phyloP scores from a whole-genome alignment of 805 yeast genomes.

The Saitoella complicata region DNA sequence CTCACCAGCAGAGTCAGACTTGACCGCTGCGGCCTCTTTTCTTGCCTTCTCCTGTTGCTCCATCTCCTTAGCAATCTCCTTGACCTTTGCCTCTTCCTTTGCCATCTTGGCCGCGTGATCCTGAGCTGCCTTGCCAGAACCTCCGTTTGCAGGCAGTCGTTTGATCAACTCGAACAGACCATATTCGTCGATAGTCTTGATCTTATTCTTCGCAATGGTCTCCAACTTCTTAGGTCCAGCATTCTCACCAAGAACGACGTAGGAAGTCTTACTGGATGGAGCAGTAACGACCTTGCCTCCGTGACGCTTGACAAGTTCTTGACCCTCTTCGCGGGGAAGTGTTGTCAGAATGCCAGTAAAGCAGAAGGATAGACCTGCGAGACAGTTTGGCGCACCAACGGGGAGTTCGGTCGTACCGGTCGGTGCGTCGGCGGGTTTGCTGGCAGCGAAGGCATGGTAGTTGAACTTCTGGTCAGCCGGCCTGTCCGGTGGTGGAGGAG shows the following conservation, averaged over 20 bases:
- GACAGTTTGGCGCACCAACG: conserved; percentile 69
- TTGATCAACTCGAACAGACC: conserved; percentile 63
- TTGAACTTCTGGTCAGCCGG: conserved; percentile 1
- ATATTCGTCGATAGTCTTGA: conserved; percentile 72
- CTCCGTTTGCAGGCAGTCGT: conserved; percentile 86
- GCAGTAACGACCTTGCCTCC: conserved; percentile 78
- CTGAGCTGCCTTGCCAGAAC: conserved; percentile 62
- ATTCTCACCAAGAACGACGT: conserved; percentile 84
- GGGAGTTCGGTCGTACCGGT: conserved; percentile 30
- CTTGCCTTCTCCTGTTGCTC: conserved; percentile 23
- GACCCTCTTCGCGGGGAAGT: conserved; percentile 60
- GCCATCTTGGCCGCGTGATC: conserved; percentile 54
- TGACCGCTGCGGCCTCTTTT: conserved; percentile 14
- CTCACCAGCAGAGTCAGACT: conserved; percentile 3
- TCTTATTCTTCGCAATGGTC: conserved; percentile 52
- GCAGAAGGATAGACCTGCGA: conserved; percentile 77
- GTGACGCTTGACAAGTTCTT: conserved; percentile 59
- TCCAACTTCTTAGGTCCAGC: conserved; percentile 93
- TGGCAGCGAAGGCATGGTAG: conserved; percentile 5
- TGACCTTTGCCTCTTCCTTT: conserved; percentile 49
- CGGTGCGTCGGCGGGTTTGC: conserved; percentile 3
- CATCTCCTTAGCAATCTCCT: conserved; percentile 31
- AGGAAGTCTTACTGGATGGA: conserved; percentile 67
- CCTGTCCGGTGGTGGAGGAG: background rate
- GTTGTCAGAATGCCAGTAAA: conserved; percentile 82